Conservation (phyloP, 208 protist genomes). For the Leishmania aethiopica region DNA sequence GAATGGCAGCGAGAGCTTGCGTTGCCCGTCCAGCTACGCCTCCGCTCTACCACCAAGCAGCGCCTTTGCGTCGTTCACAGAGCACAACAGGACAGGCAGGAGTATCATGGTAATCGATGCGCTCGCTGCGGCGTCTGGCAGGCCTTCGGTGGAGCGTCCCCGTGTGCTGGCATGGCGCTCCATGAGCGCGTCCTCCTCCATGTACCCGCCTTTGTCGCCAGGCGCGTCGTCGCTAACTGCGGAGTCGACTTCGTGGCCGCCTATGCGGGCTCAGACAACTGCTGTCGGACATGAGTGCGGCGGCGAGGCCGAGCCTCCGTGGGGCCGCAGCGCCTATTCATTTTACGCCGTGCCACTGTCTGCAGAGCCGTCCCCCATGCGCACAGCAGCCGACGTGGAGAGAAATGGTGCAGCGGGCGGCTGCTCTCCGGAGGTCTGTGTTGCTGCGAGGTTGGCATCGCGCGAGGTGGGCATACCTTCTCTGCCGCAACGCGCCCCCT, state of each 20-base stretch:
- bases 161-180: background rate
- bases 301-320: background rate
- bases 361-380: background rate
- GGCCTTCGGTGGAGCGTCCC: background rate
- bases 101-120: background rate
- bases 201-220: background rate
- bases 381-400: background rate
- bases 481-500: background rate
- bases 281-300: background rate
- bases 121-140: background rate
- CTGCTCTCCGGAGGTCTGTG: background rate
- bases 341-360: background rate
- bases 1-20: background rate
- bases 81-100: background rate
- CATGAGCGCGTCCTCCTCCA: background rate
- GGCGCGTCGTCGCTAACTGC: background rate
- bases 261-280: background rate
- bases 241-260: background rate
- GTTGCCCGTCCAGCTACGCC: background rate
- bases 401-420: background rate
- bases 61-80: slow-evolving; percentile 8
- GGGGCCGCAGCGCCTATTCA: background rate
- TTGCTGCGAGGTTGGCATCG: background rate
- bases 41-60: slow-evolving; percentile 6
- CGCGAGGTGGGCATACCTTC: background rate